Evolutionary conservation across 1,284 basidiomycete genomes (phyloP), one percentile per base, ranked within the genome.

Genomic region (Cryptococcus hybrid): DNA sequence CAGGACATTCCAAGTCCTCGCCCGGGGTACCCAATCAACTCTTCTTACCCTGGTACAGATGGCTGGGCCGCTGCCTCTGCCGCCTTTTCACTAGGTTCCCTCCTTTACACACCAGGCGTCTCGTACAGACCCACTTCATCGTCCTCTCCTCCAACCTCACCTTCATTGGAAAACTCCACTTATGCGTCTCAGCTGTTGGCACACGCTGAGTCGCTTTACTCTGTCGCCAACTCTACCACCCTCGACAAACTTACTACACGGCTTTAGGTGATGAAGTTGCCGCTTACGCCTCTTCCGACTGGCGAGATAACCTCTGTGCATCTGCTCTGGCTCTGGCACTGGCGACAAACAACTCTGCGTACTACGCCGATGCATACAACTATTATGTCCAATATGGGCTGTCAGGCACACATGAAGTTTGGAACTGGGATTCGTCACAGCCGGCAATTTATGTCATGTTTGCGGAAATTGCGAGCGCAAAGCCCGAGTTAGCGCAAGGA

Each of bases 381-480:
- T 84, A 84, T 68, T 92, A 88, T 72, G 69, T 78, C 4, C 78
- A 84, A 40, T 88, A 84, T 68, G 73, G 80, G 13, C 81, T 92
- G 0, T 76, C 78, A 4, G 79, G 80, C 1, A 78, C 81, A 45
- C 78, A 86, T 53, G 76, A 80, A 5, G 86, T 88, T 5, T 89
- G 93, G 79, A 93, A 94, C 71, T 96, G 93, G 92, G 92, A 94
- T 70, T 84, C 85, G 1, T 89, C 90, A 73, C 83, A 83, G 0
- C 87, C 90, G 3, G 90, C 87, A 1, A 71, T 90, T 0, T 84
- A 86, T 45, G 83, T 95, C 15, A 78, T 95, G 9, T 89, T 89
- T 53, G 72, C 75, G 1, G 80, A 83, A 63, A 59, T 78, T 7
- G 71, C 79, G 0, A 60, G 71, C 30, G 70, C 76, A 13, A 69